Evolutionary conservation across 2,329 filamentous ascomycete species (phyloP).

Genomic region (Clarireedia sp.): DNA sequence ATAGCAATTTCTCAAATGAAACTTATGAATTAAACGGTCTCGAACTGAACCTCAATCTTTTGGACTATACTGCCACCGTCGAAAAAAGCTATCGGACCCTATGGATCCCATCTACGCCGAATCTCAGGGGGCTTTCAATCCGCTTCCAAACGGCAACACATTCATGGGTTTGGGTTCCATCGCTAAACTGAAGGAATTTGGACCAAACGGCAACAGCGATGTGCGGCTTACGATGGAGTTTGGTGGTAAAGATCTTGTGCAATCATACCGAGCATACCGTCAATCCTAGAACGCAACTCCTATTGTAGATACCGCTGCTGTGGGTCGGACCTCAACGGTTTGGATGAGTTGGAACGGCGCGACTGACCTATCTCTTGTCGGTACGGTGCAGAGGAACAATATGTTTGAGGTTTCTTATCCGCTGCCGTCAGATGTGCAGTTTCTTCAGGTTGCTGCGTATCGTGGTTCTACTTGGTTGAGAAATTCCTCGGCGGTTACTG

Average conservation of each 20-base stretch:
- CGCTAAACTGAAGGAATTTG: slow-evolving; percentile 11
- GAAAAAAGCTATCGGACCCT: neutral
- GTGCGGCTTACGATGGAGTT: slow-evolving; percentile 8
- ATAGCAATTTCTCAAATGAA: neutral
- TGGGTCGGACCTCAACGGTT: neutral
- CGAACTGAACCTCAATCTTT: neutral
- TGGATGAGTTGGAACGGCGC: neutral
- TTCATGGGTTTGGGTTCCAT: slow-evolving; percentile 10
- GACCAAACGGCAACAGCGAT: slow-evolving; percentile 1
- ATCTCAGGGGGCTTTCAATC: slow-evolving; percentile 5
- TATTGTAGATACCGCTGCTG: neutral
- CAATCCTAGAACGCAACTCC: slow-evolving; percentile 7
- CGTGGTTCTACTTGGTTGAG: neutral
- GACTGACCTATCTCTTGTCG: neutral
- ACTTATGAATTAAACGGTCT: neutral
- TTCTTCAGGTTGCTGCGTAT: neutral
- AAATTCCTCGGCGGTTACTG: neutral
- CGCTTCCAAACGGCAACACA: slow-evolving; percentile 5
- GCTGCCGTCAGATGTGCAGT: neutral
- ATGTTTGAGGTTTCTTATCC: neutral
- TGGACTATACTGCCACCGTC: neutral
- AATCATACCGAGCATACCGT: slow-evolving; percentile 9
- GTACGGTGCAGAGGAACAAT: neutral
- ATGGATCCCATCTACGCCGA: slow-evolving; percentile 1
- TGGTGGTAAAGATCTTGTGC: neutral